Percentiles rank a stretch among this genome's conserved stretches.
These are phyloP conservation scores for Evansstolkia leycettana DNA, from an alignment of 495 filamentous ascomycete genomes.

Conservation along the genomic window DNA sequence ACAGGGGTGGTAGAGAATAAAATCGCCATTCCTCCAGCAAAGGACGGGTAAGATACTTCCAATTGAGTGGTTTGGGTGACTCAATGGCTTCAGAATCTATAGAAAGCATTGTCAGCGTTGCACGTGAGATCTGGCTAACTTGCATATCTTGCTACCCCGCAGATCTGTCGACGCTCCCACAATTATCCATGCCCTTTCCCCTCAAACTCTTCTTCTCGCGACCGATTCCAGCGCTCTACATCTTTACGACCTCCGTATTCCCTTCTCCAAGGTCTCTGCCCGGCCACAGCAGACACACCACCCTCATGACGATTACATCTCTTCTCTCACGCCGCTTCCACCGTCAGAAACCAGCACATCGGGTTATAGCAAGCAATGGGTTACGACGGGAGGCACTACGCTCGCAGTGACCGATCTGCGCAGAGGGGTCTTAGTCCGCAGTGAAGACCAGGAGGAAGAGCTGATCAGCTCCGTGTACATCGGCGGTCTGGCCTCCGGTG, in stretches of 20 bases:
- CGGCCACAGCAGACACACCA: conserved; percentile 66
- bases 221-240: conserved; percentile 84
- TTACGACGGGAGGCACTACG: conserved; percentile 82
- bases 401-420: conserved; percentile 81
- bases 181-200: conserved; percentile 65
- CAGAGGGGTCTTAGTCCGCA: conserved; percentile 66
- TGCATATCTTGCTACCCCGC: conserved; percentile 5
- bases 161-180: conserved; percentile 54
- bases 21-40: conserved; percentile 33
- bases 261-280: conserved; percentile 39
- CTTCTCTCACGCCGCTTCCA: conserved; percentile 75
- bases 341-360: conserved; percentile 64
- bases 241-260: conserved; percentile 75
- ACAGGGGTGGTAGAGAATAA: conserved; percentile 77
- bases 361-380: conserved; percentile 83
- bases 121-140: no score
- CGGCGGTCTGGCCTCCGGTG: conserved; percentile 47
- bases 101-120: no score
- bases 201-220: conserved; percentile 78
- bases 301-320: conserved; percentile 87
- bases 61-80: conserved; percentile 5
- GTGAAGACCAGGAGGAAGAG: conserved; percentile 91
- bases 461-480: conserved; percentile 69
- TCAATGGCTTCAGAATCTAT: no score
- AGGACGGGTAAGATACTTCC: conserved; percentile 24